phyloP scores from a whole-genome alignment of 106 monocot species.

The Allium sativum region DNA sequence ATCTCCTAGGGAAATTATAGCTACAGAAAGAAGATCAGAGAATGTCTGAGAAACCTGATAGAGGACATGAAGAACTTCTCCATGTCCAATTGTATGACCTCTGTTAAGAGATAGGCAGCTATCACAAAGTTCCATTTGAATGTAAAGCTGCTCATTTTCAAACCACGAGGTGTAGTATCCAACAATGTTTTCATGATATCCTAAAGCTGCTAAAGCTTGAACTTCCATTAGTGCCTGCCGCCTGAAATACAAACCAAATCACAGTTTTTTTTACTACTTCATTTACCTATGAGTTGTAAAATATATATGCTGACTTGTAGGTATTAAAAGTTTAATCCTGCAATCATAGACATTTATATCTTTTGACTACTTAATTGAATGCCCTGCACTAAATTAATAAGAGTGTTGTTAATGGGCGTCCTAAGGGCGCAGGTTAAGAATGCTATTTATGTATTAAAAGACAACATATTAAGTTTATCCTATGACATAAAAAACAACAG shows the following conservation, averaged over 20 bases:
- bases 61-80: slow-evolving; percentile 43
- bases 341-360: too few relatives aligned
- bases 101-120: slow-evolving; percentile 38
- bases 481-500: too few relatives aligned
- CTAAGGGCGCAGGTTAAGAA: too few relatives aligned
- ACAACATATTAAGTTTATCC: too few relatives aligned
- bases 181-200: slow-evolving; percentile 80
- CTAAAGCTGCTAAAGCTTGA: slow-evolving; percentile 93
- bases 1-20: background rate
- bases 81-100: slow-evolving; percentile 19
- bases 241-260: slow-evolving; percentile 31
- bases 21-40: background rate
- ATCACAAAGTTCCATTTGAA: slow-evolving; percentile 99
- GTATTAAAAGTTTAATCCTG: too few relatives aligned
- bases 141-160: slow-evolving; percentile 86
- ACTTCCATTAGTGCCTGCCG: slow-evolving; percentile 84
- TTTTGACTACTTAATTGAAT: too few relatives aligned
- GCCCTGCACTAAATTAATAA: too few relatives aligned
- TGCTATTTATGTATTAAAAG: too few relatives aligned
- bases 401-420: too few relatives aligned
- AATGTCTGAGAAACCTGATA: slow-evolving; percentile 56
- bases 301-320: too few relatives aligned
- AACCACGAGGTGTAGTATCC: slow-evolving; percentile 95
- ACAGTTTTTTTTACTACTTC: too few relatives aligned
- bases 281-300: too few relatives aligned